These are phyloP conservation scores for Meredithiella fracta DNA, from an alignment of 2,329 filamentous ascomycete species.

Conservation along the genomic window DNA sequence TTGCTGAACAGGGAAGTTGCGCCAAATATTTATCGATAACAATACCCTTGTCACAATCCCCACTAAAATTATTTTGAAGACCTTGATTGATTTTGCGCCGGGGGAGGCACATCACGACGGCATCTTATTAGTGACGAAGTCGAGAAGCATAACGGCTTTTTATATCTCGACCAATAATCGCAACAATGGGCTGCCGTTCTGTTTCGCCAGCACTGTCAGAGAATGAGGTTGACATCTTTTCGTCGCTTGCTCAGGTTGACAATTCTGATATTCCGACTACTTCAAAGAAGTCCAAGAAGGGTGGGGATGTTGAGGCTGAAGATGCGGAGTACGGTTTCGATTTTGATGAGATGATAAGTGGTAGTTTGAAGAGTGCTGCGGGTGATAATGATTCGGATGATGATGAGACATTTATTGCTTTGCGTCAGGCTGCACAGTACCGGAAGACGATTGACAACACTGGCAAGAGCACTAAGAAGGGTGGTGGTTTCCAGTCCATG, in stretches of 20 bases:
- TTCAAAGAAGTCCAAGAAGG: slow-evolving; percentile 21
- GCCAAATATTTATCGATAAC: slow-evolving; percentile 6
- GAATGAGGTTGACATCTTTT: slow-evolving; percentile 79
- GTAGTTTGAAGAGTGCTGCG: slow-evolving; percentile 20
- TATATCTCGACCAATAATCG: not conserved
- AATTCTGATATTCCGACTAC: slow-evolving; percentile 22
- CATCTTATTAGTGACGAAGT: not conserved
- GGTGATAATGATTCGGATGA: slow-evolving; percentile 37
- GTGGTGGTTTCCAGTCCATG: slow-evolving; percentile 94
- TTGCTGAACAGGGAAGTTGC: not conserved
- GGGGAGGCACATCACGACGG: not conserved
- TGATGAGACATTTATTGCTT: slow-evolving; percentile 82
- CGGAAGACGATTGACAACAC: slow-evolving; percentile 70
- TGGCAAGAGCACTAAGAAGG: slow-evolving; percentile 78
- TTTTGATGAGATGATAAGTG: slow-evolving; percentile 44
- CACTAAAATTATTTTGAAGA: not conserved
- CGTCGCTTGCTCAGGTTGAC: slow-evolving; percentile 52
- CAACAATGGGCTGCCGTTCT: slow-evolving; percentile 52
- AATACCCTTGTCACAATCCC: not conserved
- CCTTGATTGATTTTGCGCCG: not conserved
- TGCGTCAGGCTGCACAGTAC: slow-evolving; percentile 73
- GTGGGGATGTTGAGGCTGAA: slow-evolving; percentile 13
- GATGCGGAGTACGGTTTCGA: slow-evolving; percentile 33
- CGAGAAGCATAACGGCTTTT: not conserved
- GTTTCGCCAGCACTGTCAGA: slow-evolving; percentile 74